Evolutionary conservation across 495 filamentous ascomycete genomes (phyloP).

Genomic region (Tirmania nivea): DNA sequence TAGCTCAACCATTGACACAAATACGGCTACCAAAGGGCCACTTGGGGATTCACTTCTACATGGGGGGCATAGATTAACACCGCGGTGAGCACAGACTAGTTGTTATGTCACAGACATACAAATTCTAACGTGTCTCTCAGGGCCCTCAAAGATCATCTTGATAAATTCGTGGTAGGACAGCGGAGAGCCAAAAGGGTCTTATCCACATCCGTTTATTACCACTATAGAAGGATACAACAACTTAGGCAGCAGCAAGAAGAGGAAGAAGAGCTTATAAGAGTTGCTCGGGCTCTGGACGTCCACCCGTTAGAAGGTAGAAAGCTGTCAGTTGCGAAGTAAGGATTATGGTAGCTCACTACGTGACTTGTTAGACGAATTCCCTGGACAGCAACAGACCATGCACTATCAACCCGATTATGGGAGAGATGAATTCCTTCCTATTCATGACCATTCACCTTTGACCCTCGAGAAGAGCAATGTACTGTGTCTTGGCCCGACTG

Average conservation of each 20-base stretch:
- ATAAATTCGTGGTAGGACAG: conserved; percentile 91
- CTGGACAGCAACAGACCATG: conserved; percentile 45
- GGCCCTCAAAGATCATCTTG: conserved; percentile 70
- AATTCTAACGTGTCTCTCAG: conserved; percentile 39
- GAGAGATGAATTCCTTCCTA: conserved; percentile 19
- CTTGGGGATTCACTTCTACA: conserved; percentile 1
- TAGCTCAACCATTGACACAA: conserved; percentile 11
- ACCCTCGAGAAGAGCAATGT: conserved; percentile 93
- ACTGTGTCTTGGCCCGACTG: conserved; percentile 77
- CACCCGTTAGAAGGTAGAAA: conserved; percentile 29
- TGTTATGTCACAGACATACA: too few relatives aligned
- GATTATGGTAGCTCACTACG: not conserved
- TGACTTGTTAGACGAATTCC: conserved; percentile 46
- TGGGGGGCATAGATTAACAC: conserved; percentile 7
- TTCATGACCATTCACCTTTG: conserved; percentile 37
- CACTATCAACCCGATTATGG: conserved; percentile 20
- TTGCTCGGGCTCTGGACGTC: conserved; percentile 21
- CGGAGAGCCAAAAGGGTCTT: conserved; percentile 89
- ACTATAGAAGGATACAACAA: conserved; percentile 76
- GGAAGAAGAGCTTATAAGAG: conserved; percentile 41
- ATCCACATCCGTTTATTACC: conserved; percentile 87
- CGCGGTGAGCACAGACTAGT: conserved; percentile 3
- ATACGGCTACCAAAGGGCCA: conserved; percentile 16
- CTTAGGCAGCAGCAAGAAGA: conserved; percentile 55
- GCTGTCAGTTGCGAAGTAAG: not conserved